Evolutionary conservation across 805 yeast species (phyloP), one percentile per base, ranked within the genome.

Genomic region (Brettanomyces sp.): DNA sequence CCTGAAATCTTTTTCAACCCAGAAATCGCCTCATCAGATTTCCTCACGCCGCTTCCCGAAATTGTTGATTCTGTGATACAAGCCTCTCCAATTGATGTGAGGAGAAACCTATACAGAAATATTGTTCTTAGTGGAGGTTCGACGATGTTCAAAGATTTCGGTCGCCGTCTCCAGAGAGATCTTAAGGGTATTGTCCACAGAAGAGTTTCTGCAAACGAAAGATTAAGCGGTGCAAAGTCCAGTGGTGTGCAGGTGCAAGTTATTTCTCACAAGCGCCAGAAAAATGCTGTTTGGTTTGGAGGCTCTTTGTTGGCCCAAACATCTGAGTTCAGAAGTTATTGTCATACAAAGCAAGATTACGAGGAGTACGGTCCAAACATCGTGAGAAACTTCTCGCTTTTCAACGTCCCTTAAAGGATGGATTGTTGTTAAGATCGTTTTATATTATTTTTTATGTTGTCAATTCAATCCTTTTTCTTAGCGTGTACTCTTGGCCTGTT

Each of bases 201-300:
- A 52, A 82, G 99, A 68, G 88, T 93, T 50, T 79, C 81, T 45
- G 73, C 74, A 49, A 82, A 90, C 62, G 99, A 93, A 68, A 71
- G 72, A 56, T 69, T 82, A 49, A 79, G 89, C 57, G 83, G 83
- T 46, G 75, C 79, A 38, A 85, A 80, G 62, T 82, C 95, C 24
- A 84, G 95, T 30, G 99, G 99, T 64, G 95, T 93, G 44, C 95
- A 89, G 47, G 99, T 93, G 47, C 95, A 87, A 68, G 99, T 93
- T 50, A 90, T 93, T 54, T 80, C 95, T 28, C 99, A 93, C 70
- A 89, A 91, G 72, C 85, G 93, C 68, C 99, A 93, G 72, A 79
- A 96, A 65, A 88, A 93, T 60, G 99, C 99, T 3, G 99, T 93
- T 48, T 93, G 99, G 99, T 93, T 91, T 63, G 99, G 99, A 56